Evolutionary conservation across 2,329 filamentous ascomycete genomes (phyloP).

Genomic region (Colletotrichum nymphaeae): DNA sequence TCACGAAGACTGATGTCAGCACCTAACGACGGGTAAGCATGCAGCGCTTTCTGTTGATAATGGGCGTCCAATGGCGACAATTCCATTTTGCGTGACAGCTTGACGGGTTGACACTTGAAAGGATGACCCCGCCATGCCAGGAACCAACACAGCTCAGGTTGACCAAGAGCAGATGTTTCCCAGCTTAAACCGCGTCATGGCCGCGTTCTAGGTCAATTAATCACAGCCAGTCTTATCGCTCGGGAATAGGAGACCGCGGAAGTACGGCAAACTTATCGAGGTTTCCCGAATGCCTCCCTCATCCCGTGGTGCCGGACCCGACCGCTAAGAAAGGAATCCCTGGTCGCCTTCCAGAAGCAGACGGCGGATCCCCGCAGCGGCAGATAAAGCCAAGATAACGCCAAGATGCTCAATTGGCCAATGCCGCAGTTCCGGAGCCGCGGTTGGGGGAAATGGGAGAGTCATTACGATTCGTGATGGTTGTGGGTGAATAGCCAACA

Average conservation of each 20-base stretch:
- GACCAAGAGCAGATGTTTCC: background rate
- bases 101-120: no score
- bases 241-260: background rate
- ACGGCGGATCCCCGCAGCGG: background rate
- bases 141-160: background rate
- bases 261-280: slow-evolving; percentile 12
- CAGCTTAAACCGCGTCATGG: background rate
- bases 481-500: background rate
- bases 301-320: slow-evolving; percentile 8
- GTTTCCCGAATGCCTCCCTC: background rate
- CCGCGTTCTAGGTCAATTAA: background rate
- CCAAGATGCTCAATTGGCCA: slow-evolving; percentile 24
- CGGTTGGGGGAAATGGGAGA: background rate
- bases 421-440: background rate
- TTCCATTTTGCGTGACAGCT: no score
- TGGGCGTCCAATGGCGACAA: background rate
- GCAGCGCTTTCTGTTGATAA: background rate
- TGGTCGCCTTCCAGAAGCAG: slow-evolving; percentile 11
- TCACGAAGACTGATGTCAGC: background rate
- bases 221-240: background rate
- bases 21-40: background rate
- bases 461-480: background rate
- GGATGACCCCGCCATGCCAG: background rate
- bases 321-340: slow-evolving; percentile 8
- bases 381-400: slow-evolving; percentile 29